Conservation (phyloP, 768 basidiomycete species). For the Jaapia argillacea region DNA sequence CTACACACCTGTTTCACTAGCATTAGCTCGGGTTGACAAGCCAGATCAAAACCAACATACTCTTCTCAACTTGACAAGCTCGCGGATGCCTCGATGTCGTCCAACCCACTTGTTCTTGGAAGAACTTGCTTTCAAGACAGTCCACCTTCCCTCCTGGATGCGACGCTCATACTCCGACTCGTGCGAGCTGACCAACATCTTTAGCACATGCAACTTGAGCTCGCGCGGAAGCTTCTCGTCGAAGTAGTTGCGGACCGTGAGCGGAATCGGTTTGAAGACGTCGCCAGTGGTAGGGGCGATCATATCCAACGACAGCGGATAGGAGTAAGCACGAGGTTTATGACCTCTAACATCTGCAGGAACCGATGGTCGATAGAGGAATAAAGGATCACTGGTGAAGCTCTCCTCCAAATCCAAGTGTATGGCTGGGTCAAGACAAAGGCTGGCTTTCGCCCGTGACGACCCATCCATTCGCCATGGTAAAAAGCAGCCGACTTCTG, state of each 20-base stretch:
- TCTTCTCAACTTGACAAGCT: slow-evolving; percentile 70
- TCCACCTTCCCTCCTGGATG: slow-evolving; percentile 43
- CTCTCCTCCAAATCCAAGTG: not conserved
- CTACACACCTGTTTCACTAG: slow-evolving; percentile 55
- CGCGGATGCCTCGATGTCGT: slow-evolving; percentile 59
- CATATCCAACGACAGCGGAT: slow-evolving; percentile 55
- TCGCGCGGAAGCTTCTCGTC: slow-evolving; percentile 66
- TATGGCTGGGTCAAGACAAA: not conserved
- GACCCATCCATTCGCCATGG: slow-evolving; percentile 34
- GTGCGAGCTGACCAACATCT: slow-evolving; percentile 43
- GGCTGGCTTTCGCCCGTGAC: slow-evolving; percentile 4
- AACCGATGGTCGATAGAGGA: slow-evolving; percentile 10
- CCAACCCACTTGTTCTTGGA: slow-evolving; percentile 68
- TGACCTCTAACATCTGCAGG: slow-evolving; percentile 22
- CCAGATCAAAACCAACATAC: slow-evolving; percentile 34
- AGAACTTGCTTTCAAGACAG: slow-evolving; percentile 47
- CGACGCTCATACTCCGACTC: slow-evolving; percentile 44
- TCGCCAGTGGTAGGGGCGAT: slow-evolving; percentile 41
- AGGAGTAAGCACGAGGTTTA: slow-evolving; percentile 56
- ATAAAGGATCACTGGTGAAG: slow-evolving; percentile 11
- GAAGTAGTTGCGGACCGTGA: slow-evolving; percentile 45
- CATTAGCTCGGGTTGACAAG: slow-evolving; percentile 2
- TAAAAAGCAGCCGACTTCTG: slow-evolving; percentile 25
- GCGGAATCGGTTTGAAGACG: slow-evolving; percentile 39
- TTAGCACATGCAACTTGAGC: slow-evolving; percentile 51